Evolutionary conservation across 2,329 filamentous ascomycete species (phyloP).

Genomic region (Clarireedia homoeocarpa): DNA sequence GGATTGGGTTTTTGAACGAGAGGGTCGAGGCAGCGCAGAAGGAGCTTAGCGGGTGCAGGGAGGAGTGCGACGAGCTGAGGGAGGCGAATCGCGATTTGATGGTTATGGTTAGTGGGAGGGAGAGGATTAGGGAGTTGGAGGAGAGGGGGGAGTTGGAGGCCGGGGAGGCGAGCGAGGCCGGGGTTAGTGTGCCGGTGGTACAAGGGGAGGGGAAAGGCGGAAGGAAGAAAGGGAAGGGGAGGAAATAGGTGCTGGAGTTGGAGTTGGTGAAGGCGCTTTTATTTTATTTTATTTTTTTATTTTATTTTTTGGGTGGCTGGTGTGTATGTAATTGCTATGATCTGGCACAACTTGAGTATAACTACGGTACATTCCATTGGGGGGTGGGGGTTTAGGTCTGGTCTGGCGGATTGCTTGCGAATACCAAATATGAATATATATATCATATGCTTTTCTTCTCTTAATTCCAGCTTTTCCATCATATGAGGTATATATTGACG

Average conservation of each 20-base stretch:
- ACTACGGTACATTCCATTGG: too few relatives aligned
- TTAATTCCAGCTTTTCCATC: too few relatives aligned
- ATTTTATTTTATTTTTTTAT: neutral
- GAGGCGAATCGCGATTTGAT: conserved; percentile 83
- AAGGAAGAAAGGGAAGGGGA: conserved; percentile 24
- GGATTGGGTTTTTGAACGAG: conserved; percentile 67
- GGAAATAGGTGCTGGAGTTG: conserved; percentile 4
- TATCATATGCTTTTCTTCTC: too few relatives aligned
- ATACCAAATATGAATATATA: too few relatives aligned
- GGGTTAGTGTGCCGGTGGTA: conserved; percentile 48
- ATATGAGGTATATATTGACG: too few relatives aligned
- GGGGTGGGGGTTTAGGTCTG: too few relatives aligned
- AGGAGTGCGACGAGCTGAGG: conserved; percentile 77
- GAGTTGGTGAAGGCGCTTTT: neutral
- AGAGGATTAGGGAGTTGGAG: conserved; percentile 66
- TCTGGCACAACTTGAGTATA: too few relatives aligned
- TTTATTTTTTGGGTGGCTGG: neutral
- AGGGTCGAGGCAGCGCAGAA: conserved; percentile 51
- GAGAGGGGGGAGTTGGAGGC: conserved; percentile 49
- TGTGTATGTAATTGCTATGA: too few relatives aligned
- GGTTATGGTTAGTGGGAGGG: conserved; percentile 79
- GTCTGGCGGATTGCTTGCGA: too few relatives aligned
- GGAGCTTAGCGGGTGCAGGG: conserved; percentile 67
- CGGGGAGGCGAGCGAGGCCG: conserved; percentile 70
- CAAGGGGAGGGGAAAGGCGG: conserved; percentile 18